These are phyloP conservation scores for Theileria orientalis DNA, from an alignment of 169 alveolate genomes.

Conservation along the genomic window DNA sequence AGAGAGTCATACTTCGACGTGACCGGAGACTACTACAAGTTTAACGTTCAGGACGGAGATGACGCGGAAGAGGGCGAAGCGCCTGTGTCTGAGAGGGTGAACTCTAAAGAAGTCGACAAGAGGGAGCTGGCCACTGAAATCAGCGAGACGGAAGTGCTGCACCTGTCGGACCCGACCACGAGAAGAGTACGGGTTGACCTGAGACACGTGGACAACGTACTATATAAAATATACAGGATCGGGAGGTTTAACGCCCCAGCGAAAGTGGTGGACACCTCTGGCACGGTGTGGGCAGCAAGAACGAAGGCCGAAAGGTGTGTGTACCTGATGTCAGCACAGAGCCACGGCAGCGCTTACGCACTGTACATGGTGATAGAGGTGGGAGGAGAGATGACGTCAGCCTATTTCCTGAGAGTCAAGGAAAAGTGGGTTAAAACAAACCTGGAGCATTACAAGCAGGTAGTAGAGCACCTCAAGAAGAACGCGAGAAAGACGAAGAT, in stretches of 20 bases:
- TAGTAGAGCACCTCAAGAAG: background rate
- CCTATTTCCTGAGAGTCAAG: background rate
- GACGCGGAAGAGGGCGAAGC: background rate
- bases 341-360: background rate
- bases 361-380: slow-evolving; percentile 9
- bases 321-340: slow-evolving; percentile 1
- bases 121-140: background rate
- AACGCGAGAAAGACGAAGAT: background rate
- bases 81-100: background rate
- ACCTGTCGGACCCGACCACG: background rate
- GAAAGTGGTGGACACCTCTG: background rate
- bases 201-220: slow-evolving; percentile 4
- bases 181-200: background rate
- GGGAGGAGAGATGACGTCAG: background rate
- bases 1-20: background rate
- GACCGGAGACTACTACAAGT: background rate
- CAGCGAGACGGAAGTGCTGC: background rate
- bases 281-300: slow-evolving; percentile 6
- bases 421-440: background rate
- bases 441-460: background rate
- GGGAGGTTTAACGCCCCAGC: background rate
- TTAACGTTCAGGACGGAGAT: background rate
- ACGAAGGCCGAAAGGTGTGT: slow-evolving; percentile 6
- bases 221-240: background rate
- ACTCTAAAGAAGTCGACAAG: background rate